phyloP scores from a whole-genome alignment of 2,329 filamentous ascomycete species.

The Arachnomyces sp. region DNA sequence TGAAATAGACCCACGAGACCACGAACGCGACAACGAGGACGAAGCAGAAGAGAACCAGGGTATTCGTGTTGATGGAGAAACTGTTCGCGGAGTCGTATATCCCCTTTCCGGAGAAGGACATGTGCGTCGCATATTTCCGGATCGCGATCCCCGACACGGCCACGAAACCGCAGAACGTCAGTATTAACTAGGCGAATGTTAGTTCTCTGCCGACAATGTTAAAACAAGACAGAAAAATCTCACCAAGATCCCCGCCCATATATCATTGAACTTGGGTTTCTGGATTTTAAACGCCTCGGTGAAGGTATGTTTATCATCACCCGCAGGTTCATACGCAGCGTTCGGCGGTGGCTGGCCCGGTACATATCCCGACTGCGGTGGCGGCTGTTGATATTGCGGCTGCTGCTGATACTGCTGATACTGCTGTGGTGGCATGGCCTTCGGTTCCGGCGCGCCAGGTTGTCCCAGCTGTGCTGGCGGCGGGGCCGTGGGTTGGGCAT shows the following conservation, averaged over 20 bases:
- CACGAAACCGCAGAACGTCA: slow-evolving; percentile 64
- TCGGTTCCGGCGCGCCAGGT: too few relatives aligned
- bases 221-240: slow-evolving; percentile 13
- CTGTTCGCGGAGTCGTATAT: slow-evolving; percentile 64
- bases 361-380: too few relatives aligned
- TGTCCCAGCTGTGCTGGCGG: too few relatives aligned
- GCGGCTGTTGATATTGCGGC: too few relatives aligned
- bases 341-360: too few relatives aligned
- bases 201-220: slow-evolving; percentile 3
- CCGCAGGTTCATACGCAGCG: too few relatives aligned
- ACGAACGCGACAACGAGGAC: slow-evolving; percentile 65
- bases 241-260: slow-evolving; percentile 79
- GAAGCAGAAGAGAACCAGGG: slow-evolving; percentile 76
- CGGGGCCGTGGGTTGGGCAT: too few relatives aligned
- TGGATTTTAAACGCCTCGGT: slow-evolving; percentile 76
- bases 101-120: slow-evolving; percentile 58
- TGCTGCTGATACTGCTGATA: too few relatives aligned
- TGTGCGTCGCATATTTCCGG: slow-evolving; percentile 62
- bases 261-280: slow-evolving; percentile 79
- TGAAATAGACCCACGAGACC: slow-evolving; percentile 70
- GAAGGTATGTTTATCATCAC: slow-evolving; percentile 41
- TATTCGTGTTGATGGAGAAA: slow-evolving; percentile 72
- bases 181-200: slow-evolving; percentile 50
- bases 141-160: slow-evolving; percentile 70
- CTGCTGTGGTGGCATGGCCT: too few relatives aligned